These are phyloP conservation scores for Ambrosia trifida DNA, from an alignment of 129 eudicot genomes.

Conservation along the genomic window DNA sequence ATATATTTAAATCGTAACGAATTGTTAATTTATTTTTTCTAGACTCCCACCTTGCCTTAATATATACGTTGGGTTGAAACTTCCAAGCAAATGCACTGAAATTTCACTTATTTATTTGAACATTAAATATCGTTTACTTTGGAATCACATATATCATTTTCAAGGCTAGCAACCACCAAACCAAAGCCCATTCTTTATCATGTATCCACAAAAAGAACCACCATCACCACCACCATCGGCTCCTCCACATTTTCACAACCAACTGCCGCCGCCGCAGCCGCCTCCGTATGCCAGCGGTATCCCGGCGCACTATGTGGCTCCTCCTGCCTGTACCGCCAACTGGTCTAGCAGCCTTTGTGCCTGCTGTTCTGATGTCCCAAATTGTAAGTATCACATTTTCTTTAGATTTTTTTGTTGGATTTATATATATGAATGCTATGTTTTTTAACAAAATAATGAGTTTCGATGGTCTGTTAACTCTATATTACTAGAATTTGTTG, in stretches of 20 bases:
- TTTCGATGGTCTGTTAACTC: no score
- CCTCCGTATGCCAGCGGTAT: conserved; percentile 35
- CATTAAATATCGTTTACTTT: neutral
- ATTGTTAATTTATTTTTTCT: no score
- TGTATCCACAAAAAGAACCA: conserved; percentile 7
- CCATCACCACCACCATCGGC: neutral
- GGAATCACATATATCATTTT: neutral
- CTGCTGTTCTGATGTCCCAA: conserved; percentile 52
- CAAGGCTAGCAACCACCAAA: neutral
- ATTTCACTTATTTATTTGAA: no score
- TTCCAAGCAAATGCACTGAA: neutral
- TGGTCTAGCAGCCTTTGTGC: conserved; percentile 72
- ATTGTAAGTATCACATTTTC: conserved; percentile 39
- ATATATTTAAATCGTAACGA: no score
- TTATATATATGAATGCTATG: no score
- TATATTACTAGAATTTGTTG: no score
- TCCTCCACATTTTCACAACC: conserved; percentile 11
- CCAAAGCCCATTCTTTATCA: neutral
- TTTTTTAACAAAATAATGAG: no score
- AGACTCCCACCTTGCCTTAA: no score
- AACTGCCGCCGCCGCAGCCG: conserved; percentile 19
- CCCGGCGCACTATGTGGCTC: conserved; percentile 28
- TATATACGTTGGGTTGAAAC: neutral
- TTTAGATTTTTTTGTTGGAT: no score
- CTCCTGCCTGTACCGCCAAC: conserved; percentile 14